These are phyloP conservation scores for Podaxis pistillaris DNA, from an alignment of 768 basidiomycete species.

Conservation along the genomic window DNA sequence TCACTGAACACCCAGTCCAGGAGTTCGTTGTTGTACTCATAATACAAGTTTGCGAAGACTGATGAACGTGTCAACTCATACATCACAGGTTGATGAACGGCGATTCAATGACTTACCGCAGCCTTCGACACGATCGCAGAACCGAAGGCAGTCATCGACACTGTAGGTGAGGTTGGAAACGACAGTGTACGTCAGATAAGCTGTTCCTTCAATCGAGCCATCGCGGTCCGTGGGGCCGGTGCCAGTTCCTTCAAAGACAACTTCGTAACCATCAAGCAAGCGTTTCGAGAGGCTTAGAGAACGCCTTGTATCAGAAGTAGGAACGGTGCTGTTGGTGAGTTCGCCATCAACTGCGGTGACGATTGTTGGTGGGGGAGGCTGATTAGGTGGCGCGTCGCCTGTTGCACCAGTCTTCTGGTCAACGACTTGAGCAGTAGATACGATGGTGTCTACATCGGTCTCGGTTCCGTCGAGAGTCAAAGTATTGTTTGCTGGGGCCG, in stretches of 20 bases:
- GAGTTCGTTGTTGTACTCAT: slow-evolving; percentile 45
- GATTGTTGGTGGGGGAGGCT: slow-evolving; percentile 32
- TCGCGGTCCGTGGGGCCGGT: slow-evolving; percentile 35
- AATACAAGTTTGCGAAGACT: slow-evolving; percentile 52
- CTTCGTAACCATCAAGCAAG: slow-evolving; percentile 28
- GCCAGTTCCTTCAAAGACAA: slow-evolving; percentile 39
- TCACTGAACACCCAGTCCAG: slow-evolving; percentile 37
- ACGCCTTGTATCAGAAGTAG: slow-evolving; percentile 16
- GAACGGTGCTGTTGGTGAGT: slow-evolving; percentile 24
- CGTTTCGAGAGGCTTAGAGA: slow-evolving; percentile 21
- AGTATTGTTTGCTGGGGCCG: slow-evolving; percentile 14
- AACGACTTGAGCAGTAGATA: slow-evolving; percentile 30
- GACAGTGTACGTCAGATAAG: slow-evolving; percentile 46
- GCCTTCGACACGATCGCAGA: slow-evolving; percentile 32
- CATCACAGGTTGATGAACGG: neutral
- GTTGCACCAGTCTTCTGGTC: slow-evolving; percentile 38
- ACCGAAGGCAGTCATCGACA: slow-evolving; percentile 40
- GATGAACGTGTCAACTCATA: neutral
- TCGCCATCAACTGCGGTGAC: slow-evolving; percentile 47
- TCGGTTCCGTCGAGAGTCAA: slow-evolving; percentile 23
- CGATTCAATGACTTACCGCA: slow-evolving; percentile 37
- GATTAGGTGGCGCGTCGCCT: slow-evolving; percentile 29
- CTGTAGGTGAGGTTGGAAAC: slow-evolving; percentile 45
- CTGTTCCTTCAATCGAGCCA: slow-evolving; percentile 45
- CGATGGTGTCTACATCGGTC: slow-evolving; percentile 36